Evolutionary conservation across 2,329 filamentous ascomycete species (phyloP).

Genomic region (Dactylonectria estremocensis): DNA sequence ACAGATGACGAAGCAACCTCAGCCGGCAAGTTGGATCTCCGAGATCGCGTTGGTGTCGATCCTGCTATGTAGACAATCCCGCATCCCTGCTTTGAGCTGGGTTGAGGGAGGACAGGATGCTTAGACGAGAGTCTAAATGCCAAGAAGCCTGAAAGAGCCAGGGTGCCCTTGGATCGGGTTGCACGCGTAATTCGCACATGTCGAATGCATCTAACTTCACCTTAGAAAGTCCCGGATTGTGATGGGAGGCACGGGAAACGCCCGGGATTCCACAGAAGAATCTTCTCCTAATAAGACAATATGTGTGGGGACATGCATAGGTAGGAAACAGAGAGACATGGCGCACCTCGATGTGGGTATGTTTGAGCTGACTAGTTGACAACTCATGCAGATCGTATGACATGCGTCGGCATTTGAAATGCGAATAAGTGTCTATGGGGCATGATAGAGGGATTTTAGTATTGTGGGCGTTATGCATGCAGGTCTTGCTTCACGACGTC

Average conservation of each 20-base stretch:
- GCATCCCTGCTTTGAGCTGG: background rate
- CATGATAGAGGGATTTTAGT: background rate
- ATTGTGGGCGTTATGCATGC: background rate
- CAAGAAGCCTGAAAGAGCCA: background rate
- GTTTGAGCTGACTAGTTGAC: background rate
- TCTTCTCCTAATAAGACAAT: background rate
- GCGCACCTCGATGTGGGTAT: background rate
- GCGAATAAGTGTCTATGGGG: background rate
- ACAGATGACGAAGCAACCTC: background rate
- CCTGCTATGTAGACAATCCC: background rate
- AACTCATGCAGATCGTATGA: background rate
- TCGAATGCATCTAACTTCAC: background rate
- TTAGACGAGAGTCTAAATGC: background rate
- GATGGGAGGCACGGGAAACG: background rate
- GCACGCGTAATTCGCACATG: background rate
- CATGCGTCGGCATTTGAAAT: background rate
- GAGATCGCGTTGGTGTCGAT: conserved; percentile 15
- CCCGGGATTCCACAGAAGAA: background rate
- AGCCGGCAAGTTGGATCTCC: conserved; percentile 12
- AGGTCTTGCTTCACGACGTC: background rate
- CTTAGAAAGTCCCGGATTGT: background rate
- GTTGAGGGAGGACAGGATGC: background rate
- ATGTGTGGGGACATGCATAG: background rate
- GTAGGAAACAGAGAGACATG: background rate
- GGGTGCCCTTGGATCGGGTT: background rate